Evolutionary conservation across 192 early-diverging fungal species (phyloP), one percentile per base, ranked within the genome.

Genomic region (Entrophospora sp.): DNA sequence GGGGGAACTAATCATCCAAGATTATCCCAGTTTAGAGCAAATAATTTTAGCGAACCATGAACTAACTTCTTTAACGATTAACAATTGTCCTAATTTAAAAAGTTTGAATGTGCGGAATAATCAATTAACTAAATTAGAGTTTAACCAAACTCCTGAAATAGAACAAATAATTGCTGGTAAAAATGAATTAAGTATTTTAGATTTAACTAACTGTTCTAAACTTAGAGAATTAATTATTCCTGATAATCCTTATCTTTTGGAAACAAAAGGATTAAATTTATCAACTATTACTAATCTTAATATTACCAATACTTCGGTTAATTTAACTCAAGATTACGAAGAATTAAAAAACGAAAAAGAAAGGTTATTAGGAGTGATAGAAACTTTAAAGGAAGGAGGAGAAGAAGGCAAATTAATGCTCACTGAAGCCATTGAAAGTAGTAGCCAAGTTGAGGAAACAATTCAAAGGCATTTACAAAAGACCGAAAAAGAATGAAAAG

Each of bases 221-320:
- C 22, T 51, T 9, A 22, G 24, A 51, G 10, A 51, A 30, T 51
- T 51, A 30, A 2, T 51, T 20, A 4, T 51, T 2, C 49, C 4
- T 3, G 49, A 51, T 51, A 51, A 51, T 51, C 18, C 49, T 22
- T 28, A 30, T 51, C 10, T 51, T 3, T 3, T 12, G 1, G 49
- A 51, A 51, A 51, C 24, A 22, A 51, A 51, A 51, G 49, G 49
- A 2, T 51, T 51, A 51, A 51, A 51, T 22, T 22, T 51, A 30
- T 2, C 49, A 3, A 51, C 4, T 7, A 24, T 51, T 24, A 51
- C 16, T 10, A 24, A 24, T 24, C 2, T 22, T 22, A 51, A 51
- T 20, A 10, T 51, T 24, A 30, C 5, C 24, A 51, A 51, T 22
- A 51, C 49, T 51, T 5, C 10, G 5, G 28, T 51, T 22, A 51